Base-by-base conservation (phyloP, 805 yeast genomes). In the Zygoascus flipseniorum region DNA sequence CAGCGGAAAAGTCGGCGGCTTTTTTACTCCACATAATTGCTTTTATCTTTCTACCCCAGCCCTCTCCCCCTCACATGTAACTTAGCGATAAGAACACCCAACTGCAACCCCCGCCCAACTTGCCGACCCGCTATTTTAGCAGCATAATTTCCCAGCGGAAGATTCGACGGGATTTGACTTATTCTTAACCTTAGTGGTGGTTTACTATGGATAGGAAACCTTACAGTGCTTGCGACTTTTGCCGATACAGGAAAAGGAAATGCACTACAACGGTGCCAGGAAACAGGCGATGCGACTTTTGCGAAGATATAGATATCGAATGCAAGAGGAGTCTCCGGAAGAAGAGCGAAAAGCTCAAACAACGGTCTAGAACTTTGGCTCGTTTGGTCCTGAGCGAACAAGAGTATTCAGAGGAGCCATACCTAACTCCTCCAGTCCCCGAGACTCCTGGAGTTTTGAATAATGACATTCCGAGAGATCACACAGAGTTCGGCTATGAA, bases 191-290 rank as follows among this genome's bases (percentile, higher is more conserved):
- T 8, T 5, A n/a, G 39, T 23, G 3, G 2, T 5, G 8, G 8
- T 35, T n/a, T 10, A n/a, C 16, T 14, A 42, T 42, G 44, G 6
- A 42, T 6, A 42, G 35, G 42, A 47, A 47, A 47, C 41, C 50
- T 6, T 42, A 49, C 52, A 51, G 46, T 20, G 52, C 57, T 35
- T 54, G 57, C 32, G 57, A 54, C n/a, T 51, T 54, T 35, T 54
- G 57, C 43, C 35, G 57, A 18, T 51, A 54, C 35, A 43, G 57
- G 47, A 54, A 54, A 43, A 43, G 54, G 39, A 53, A 48, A 43
- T 54, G 57, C 39, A 20, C 43, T 16, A 43, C 50, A 18, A 42
- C 45, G 10, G 32, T 16, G 13, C 31, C 10, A n/a, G 50, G 35
- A 3, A 19, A 26, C 16, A 37, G 31, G 8, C 42, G 39, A 14